Conservation (phyloP, 768 basidiomycete species). For the Floccularia luteovirens region DNA sequence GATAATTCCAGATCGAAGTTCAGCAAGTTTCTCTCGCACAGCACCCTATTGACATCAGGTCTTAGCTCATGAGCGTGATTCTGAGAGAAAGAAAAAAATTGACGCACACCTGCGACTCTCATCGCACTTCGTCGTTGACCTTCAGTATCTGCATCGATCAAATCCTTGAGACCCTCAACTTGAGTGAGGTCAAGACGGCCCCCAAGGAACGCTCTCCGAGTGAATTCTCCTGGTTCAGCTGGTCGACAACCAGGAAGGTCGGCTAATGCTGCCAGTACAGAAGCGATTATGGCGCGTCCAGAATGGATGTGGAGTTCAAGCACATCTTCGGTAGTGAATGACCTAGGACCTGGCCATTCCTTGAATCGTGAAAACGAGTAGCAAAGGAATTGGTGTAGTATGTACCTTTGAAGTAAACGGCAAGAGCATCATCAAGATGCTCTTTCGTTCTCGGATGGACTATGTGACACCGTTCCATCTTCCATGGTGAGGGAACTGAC, state of each 20-base stretch:
- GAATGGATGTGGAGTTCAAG: conserved; percentile 87
- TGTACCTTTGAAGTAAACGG: conserved; percentile 76
- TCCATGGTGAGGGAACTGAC: conserved; percentile 46
- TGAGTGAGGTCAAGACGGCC: conserved; percentile 84
- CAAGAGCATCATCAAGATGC: conserved; percentile 71
- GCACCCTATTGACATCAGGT: conserved; percentile 41
- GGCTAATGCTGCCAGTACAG: conserved; percentile 60
- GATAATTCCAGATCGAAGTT: conserved; percentile 59
- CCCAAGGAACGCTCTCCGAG: conserved; percentile 71
- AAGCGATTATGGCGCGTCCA: conserved; percentile 70
- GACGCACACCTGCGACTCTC: conserved; percentile 56
- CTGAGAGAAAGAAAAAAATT: conserved; percentile 3
- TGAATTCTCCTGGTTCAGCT: conserved; percentile 87
- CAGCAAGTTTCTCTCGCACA: conserved; percentile 50
- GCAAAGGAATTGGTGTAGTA: conserved; percentile 2
- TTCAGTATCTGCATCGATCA: conserved; percentile 87
- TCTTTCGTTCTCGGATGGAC: conserved; percentile 55
- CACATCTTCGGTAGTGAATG: conserved; percentile 79
- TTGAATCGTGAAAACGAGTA: not conserved
- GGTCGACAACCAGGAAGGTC: conserved; percentile 59
- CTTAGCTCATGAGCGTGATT: not conserved
- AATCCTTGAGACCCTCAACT: conserved; percentile 81
- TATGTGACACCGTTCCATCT: conserved; percentile 62
- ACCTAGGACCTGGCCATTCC: conserved; percentile 46
- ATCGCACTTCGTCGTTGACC: conserved; percentile 70